Evolutionary conservation across 768 basidiomycete genomes (phyloP).

Genomic region (Termitomyces sp.): DNA sequence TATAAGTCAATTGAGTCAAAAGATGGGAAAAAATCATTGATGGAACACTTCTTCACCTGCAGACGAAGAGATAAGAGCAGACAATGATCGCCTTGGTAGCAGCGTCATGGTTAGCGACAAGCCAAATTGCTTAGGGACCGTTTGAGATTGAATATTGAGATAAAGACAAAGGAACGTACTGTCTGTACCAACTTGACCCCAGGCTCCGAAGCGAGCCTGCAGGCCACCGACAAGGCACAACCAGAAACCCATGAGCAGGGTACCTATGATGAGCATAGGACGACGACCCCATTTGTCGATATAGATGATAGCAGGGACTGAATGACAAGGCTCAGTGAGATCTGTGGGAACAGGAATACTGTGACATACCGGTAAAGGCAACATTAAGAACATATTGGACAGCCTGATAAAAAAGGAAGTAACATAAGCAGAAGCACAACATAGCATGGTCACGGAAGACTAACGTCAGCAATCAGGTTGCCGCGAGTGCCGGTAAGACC

Average conservation of each 20-base stretch:
- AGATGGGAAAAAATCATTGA: neutral
- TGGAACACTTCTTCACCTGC: constrained; percentile 25
- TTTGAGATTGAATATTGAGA: neutral
- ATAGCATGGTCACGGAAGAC: constrained; percentile 7
- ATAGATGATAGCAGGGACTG: constrained; percentile 47
- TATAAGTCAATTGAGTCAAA: constrained; percentile 7
- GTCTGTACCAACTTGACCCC: constrained; percentile 40
- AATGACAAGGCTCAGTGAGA: constrained; percentile 22
- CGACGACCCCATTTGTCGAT: constrained; percentile 79
- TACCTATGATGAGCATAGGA: constrained; percentile 64
- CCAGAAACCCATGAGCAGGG: constrained; percentile 68
- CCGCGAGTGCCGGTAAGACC: constrained; percentile 70
- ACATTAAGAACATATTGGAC: constrained; percentile 59
- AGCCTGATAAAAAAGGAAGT: constrained; percentile 27
- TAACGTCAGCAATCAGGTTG: constrained; percentile 61
- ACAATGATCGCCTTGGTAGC: constrained; percentile 71
- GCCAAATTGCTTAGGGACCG: constrained; percentile 29
- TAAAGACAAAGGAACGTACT: constrained; percentile 2
- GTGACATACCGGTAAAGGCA: constrained; percentile 32
- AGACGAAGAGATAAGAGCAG: constrained; percentile 73
- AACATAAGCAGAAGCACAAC: neutral
- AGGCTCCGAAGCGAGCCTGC: constrained; percentile 60
- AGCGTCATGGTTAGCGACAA: constrained; percentile 46
- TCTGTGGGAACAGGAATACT: constrained; percentile 38
- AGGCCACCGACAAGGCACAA: constrained; percentile 74